Conservation (phyloP, 495 filamentous ascomycete genomes). For the Penicillium dipodomyicola region DNA sequence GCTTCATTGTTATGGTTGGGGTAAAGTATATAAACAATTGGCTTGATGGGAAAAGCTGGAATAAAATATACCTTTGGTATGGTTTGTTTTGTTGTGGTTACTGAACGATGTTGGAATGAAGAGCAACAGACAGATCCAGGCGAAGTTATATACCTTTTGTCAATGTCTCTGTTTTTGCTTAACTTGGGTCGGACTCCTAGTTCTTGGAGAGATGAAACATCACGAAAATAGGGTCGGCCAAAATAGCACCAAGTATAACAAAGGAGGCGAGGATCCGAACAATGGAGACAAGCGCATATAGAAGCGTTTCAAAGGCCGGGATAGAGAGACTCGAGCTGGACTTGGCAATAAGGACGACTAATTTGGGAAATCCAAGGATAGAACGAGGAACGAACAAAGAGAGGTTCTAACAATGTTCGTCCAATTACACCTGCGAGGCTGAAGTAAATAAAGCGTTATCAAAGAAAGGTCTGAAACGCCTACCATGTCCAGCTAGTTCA, state of each 20-base stretch:
- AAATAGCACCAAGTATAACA: not conserved
- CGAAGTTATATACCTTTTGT: not conserved
- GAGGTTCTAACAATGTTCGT: not conserved
- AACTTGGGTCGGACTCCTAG: not conserved
- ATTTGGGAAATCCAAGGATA: not conserved
- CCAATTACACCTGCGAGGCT: not conserved
- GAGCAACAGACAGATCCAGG: not conserved
- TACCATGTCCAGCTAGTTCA: not conserved
- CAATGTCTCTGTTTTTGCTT: not conserved
- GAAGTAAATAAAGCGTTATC: not conserved
- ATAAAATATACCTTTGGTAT: not conserved
- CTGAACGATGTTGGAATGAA: not conserved
- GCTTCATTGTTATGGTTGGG: not conserved
- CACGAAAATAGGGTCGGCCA: not conserved
- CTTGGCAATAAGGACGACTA: not conserved
- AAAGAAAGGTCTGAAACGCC: not conserved
- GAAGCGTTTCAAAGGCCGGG: not conserved
- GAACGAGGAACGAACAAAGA: not conserved
- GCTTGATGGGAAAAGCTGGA: not conserved
- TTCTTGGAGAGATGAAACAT: not conserved
- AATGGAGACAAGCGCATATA: not conserved
- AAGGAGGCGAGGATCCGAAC: not conserved
- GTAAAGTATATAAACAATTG: not conserved
- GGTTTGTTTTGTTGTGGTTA: not conserved
- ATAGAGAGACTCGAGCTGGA: not conserved